These are phyloP conservation scores for Cladosporium sp. DNA, from an alignment of 2,329 filamentous ascomycete species.

Conservation along the genomic window DNA sequence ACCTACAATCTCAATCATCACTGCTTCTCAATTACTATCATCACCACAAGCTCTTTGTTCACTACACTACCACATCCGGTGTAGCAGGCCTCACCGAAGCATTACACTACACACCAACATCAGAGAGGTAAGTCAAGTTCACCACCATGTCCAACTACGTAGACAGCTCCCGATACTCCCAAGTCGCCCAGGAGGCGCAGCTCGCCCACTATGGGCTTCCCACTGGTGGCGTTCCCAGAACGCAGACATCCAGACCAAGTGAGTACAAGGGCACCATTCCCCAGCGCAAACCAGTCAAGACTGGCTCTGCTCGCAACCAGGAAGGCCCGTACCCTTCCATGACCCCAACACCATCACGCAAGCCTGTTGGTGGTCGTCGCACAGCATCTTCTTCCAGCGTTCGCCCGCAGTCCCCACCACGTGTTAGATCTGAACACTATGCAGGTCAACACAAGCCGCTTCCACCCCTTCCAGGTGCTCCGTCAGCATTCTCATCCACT, in stretches of 20 bases:
- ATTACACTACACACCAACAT: not conserved
- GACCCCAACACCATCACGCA: not conserved
- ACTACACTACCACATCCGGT: slow-evolving; percentile 11
- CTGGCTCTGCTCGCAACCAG: not conserved
- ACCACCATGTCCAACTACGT: slow-evolving; percentile 5
- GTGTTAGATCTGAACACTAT: not conserved
- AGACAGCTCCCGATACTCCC: not conserved
- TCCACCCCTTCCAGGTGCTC: not conserved
- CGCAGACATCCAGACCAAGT: not conserved
- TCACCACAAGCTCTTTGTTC: slow-evolving; percentile 9
- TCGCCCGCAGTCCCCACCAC: not conserved
- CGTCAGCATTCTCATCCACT: not conserved
- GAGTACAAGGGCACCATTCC: not conserved
- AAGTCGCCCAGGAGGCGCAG: slow-evolving; percentile 1
- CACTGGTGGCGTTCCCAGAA: not conserved
- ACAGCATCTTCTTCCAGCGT: not conserved
- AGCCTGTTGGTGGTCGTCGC: slow-evolving; percentile 6
- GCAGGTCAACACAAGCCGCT: slow-evolving; percentile 8
- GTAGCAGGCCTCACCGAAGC: slow-evolving; percentile 15
- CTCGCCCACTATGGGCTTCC: not conserved
- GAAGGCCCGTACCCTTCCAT: not conserved
- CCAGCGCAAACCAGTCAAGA: not conserved
- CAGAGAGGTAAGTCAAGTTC: slow-evolving; percentile 6
- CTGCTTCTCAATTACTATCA: not conserved
- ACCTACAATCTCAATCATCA: not conserved